Evolutionary conservation across 345 rosid species (phyloP).

Genomic region (Leavenworthia alabamica): DNA sequence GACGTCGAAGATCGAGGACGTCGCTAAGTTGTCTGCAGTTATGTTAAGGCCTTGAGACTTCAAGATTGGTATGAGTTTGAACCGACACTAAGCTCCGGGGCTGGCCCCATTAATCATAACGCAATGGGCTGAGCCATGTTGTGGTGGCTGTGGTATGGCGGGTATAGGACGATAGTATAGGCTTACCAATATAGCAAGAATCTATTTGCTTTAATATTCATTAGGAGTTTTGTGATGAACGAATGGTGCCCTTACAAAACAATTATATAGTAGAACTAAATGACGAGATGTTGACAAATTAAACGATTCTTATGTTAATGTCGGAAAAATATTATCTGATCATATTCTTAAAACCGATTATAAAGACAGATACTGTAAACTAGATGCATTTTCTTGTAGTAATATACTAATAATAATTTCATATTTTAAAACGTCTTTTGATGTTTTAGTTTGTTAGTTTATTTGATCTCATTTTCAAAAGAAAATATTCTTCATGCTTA

Average conservation of each 20-base stretch:
- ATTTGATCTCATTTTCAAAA: neutral
- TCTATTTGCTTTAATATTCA: neutral
- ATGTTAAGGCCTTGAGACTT: conserved; percentile 22
- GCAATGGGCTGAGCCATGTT: conserved; percentile 1
- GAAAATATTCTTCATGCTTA: neutral
- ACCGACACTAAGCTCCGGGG: conserved; percentile 25
- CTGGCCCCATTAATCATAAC: conserved; percentile 20
- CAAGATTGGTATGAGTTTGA: conserved; percentile 17
- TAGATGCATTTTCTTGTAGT: neutral
- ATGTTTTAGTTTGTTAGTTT: neutral
- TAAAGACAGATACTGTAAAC: neutral
- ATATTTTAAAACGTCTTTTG: neutral
- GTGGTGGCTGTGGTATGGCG: neutral
- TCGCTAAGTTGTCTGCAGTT: conserved; percentile 1
- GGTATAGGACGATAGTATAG: neutral
- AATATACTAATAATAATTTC: neutral
- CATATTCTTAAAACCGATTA: neutral
- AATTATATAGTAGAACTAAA: neutral
- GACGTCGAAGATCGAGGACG: conserved; percentile 6
- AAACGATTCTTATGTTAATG: conserved; percentile 14
- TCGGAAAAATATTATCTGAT: conserved; percentile 2
- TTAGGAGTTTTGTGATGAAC: conserved; percentile 5
- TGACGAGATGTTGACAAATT: conserved; percentile 15
- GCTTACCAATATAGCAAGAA: conserved; percentile 1
- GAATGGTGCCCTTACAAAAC: neutral